Evolutionary conservation across 2,329 filamentous ascomycete species (phyloP).

Genomic region (Tolypocladium album): DNA sequence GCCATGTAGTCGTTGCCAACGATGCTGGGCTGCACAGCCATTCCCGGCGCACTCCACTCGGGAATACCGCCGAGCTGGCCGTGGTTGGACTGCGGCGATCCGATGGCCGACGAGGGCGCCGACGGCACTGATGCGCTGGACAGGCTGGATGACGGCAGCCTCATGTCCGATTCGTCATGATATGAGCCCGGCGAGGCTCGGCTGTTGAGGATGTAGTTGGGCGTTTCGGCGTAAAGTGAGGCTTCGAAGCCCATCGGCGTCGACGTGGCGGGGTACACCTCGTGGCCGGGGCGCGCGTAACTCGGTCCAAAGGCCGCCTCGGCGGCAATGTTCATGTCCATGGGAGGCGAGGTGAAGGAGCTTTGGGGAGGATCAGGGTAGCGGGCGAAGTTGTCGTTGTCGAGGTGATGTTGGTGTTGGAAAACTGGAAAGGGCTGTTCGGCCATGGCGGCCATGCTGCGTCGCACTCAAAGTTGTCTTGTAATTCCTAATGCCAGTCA

Average conservation of each 20-base stretch:
- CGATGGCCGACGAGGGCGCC: conserved; percentile 54
- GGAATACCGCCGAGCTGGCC: conserved; percentile 45
- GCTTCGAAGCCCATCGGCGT: conserved; percentile 34
- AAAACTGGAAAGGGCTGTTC: conserved; percentile 18
- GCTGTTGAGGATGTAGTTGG: conserved; percentile 32
- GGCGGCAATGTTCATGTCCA: conserved; percentile 38
- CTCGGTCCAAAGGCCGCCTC: conserved; percentile 27
- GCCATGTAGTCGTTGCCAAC: conserved; percentile 46
- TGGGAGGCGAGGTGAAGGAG: conserved; percentile 27
- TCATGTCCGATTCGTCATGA: conserved; percentile 38
- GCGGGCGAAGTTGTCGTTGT: conserved; percentile 29
- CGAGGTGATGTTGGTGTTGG: conserved; percentile 11
- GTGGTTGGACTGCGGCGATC: conserved; percentile 54
- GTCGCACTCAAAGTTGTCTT: conserved; percentile 1
- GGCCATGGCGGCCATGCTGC: conserved; percentile 18
- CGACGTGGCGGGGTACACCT: conserved; percentile 16
- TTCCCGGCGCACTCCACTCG: conserved; percentile 44
- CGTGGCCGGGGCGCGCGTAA: conserved; percentile 10
- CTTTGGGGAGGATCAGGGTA: conserved; percentile 34
- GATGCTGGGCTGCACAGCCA: conserved; percentile 53
- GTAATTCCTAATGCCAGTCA: neutral
- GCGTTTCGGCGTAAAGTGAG: conserved; percentile 34
- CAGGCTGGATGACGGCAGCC: conserved; percentile 43
- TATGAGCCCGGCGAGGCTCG: conserved; percentile 38
- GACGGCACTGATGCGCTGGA: conserved; percentile 53